Conservation (phyloP, 805 yeast species). For the Kodamaea laetipori region DNA sequence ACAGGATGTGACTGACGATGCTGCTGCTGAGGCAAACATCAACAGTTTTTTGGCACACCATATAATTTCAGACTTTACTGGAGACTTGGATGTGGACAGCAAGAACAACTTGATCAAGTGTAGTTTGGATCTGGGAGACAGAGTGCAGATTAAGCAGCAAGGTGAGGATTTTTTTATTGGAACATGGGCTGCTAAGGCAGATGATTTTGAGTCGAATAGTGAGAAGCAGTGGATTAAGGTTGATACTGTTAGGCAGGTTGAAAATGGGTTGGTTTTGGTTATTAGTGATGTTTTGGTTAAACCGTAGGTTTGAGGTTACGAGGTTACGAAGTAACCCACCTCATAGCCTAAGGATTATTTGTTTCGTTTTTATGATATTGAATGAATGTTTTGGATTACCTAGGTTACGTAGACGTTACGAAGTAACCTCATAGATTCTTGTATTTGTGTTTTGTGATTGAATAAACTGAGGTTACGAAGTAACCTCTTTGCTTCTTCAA, state of each 20-base stretch:
- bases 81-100: constrained; percentile 20
- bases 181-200: constrained; percentile 6
- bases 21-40: constrained; percentile 52
- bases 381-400: too few relatives aligned
- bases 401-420: too few relatives aligned
- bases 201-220: constrained; percentile 5
- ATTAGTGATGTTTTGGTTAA: constrained; percentile 36
- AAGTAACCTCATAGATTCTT: too few relatives aligned
- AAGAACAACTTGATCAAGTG: constrained; percentile 19
- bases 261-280: constrained; percentile 42
- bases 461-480: too few relatives aligned
- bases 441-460: too few relatives aligned
- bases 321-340: too few relatives aligned
- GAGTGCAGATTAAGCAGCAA: constrained; percentile 24
- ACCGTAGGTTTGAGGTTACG: constrained; percentile 18
- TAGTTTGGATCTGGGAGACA: constrained; percentile 23
- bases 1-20: constrained; percentile 48
- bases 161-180: constrained; percentile 22
- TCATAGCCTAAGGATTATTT: too few relatives aligned
- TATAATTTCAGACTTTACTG: constrained; percentile 40
- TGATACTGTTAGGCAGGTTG: constrained; percentile 32
- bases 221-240: constrained; percentile 26
- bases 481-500: too few relatives aligned
- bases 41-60: constrained; percentile 64
- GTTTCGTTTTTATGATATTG: too few relatives aligned